Evolutionary conservation across 2,329 filamentous ascomycete species (phyloP).

Genomic region (Colletotrichum melonis): DNA sequence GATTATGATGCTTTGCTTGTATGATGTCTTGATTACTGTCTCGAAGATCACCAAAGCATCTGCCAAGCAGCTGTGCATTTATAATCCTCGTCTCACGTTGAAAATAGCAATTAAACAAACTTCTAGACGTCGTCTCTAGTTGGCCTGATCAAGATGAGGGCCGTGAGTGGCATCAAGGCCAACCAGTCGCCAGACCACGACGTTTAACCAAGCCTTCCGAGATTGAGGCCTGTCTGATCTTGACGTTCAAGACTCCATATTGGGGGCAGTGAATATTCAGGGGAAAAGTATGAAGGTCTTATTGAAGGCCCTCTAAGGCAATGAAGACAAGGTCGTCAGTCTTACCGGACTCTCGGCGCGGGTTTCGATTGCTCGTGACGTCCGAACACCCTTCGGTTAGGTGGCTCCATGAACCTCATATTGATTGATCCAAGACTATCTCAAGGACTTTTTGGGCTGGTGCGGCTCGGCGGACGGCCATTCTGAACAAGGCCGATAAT

Average conservation of each 20-base stretch:
- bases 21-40: neutral
- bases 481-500: neutral
- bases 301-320: neutral
- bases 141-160: neutral
- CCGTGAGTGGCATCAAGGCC: neutral
- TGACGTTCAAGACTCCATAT: neutral
- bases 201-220: neutral
- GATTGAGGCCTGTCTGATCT: neutral
- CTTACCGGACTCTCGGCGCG: neutral
- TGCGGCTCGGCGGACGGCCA: neutral
- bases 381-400: neutral
- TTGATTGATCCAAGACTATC: neutral
- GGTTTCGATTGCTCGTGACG: neutral
- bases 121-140: neutral
- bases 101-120: neutral
- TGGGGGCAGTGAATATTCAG: conserved; percentile 2
- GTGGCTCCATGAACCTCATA: neutral
- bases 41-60: too few relatives aligned
- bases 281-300: neutral
- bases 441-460: neutral
- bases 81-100: conserved; percentile 10
- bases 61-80: neutral
- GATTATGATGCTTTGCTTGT: neutral
- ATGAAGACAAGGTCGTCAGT: neutral
- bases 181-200: neutral